Percentiles rank a stretch among this genome's conserved stretches.
phyloP scores from a whole-genome alignment of 2,329 filamentous ascomycete genomes.

The Diplodia scrobiculata region DNA sequence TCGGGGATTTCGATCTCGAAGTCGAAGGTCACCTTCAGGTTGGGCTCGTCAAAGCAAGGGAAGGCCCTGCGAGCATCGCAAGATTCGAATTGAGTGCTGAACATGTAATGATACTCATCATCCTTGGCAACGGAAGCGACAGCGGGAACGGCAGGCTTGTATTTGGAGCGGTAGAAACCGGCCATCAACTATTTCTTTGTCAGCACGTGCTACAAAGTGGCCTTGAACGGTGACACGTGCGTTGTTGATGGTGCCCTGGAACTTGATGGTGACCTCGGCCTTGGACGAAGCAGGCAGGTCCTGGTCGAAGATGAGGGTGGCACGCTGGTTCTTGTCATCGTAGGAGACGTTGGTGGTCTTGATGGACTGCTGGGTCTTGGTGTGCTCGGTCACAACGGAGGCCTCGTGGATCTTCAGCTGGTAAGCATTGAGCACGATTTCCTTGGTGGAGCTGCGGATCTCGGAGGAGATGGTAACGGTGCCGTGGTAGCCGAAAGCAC shows the following conservation, averaged over 20 bases:
- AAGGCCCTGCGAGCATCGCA: conserved; percentile 94
- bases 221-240: conserved; percentile 43
- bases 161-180: conserved; percentile 91
- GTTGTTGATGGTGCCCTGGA: conserved; percentile 82
- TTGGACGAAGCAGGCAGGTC: conserved; percentile 69
- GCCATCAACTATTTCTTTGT: conserved; percentile 62
- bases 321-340: conserved; percentile 81
- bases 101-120: conserved; percentile 65
- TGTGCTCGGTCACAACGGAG: conserved; percentile 62
- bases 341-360: conserved; percentile 72
- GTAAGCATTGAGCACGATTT: conserved; percentile 81
- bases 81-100: conserved; percentile 96
- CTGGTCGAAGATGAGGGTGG: conserved; percentile 73
- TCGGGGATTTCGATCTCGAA: conserved; percentile 88
- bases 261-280: conserved; percentile 68
- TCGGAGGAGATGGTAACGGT: conserved; percentile 77
- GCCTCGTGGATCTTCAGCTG: conserved; percentile 75
- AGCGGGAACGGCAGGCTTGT: conserved; percentile 75
- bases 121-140: conserved; percentile 76
- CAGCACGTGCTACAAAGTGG: neutral
- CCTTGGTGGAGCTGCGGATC: conserved; percentile 69
- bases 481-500: conserved; percentile 80
- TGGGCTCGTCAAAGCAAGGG: conserved; percentile 95
- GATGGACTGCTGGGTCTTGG: conserved; percentile 59
- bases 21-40: conserved; percentile 91